These are phyloP conservation scores for Larix kaempferi DNA, from an alignment of 75 land plant species.

Conservation along the genomic window DNA sequence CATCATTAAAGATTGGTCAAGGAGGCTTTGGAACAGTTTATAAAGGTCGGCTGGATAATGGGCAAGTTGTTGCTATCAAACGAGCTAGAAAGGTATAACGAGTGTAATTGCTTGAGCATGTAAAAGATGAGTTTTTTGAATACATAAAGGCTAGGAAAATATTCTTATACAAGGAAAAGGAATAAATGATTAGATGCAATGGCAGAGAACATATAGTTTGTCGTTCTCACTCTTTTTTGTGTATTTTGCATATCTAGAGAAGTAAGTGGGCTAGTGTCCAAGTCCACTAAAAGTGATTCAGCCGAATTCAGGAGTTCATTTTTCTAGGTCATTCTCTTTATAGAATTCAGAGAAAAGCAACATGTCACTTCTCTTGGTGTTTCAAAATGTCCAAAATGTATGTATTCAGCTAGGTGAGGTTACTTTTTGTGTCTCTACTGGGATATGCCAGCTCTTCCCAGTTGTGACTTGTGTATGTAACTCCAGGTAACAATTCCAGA, in stretches of 20 bases:
- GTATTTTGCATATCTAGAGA: not conserved
- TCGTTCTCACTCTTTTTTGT: not conserved
- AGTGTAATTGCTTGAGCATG: not conserved
- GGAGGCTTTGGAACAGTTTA: slow-evolving; percentile 89
- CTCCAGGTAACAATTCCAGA: not conserved
- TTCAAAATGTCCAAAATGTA: not conserved
- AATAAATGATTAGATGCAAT: not conserved
- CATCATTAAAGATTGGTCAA: slow-evolving; percentile 54
- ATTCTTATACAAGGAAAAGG: not conserved
- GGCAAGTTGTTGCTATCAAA: slow-evolving; percentile 75
- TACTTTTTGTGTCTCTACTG: not conserved
- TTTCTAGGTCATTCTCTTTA: not conserved
- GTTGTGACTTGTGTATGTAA: not conserved
- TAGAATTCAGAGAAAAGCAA: not conserved
- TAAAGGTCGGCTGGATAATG: slow-evolving; percentile 56
- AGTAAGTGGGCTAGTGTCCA: not conserved
- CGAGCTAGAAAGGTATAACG: slow-evolving; percentile 65
- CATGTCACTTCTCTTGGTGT: not conserved
- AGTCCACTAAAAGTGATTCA: not conserved
- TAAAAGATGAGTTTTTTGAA: not conserved
- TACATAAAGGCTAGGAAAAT: not conserved
- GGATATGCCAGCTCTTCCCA: not conserved
- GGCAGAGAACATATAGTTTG: not conserved
- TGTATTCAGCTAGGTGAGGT: not conserved
- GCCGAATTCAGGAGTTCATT: not conserved